Percentiles rank a stretch among this genome's conserved stretches.
phyloP scores from a whole-genome alignment of 768 basidiomycete species.

The Brasilioporus rufonigricans region DNA sequence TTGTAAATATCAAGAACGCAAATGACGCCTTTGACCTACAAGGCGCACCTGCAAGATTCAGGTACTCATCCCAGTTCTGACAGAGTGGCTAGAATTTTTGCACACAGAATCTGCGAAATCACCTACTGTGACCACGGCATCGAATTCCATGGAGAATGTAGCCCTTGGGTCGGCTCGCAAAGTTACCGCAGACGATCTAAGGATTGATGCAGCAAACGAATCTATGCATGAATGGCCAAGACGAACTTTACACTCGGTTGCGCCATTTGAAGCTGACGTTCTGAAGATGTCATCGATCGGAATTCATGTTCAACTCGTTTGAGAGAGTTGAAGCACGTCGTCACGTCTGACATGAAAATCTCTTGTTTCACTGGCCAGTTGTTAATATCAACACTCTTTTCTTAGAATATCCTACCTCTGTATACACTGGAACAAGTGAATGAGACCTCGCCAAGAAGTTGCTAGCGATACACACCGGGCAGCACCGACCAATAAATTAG shows the following conservation, averaged over 20 bases:
- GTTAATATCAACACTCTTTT: not conserved
- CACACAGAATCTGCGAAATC: not conserved
- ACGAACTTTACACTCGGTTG: conserved; percentile 63
- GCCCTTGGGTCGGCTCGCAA: conserved; percentile 49
- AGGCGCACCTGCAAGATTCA: conserved; percentile 46
- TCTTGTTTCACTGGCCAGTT: conserved; percentile 70
- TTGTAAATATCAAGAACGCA: not conserved
- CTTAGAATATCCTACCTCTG: conserved; percentile 36
- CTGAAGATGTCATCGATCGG: conserved; percentile 42
- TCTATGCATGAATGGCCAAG: not conserved
- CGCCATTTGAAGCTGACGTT: conserved; percentile 65
- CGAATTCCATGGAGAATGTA: conserved; percentile 56
- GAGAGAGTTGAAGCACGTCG: conserved; percentile 69
- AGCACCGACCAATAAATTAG: conserved; percentile 87
- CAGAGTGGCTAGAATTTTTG: not conserved
- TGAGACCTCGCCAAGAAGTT: not conserved
- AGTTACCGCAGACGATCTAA: conserved; percentile 51
- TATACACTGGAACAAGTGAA: conserved; percentile 38
- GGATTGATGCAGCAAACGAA: not conserved
- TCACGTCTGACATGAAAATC: conserved; percentile 78
- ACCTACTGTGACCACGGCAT: conserved; percentile 61
- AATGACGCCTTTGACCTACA: not conserved
- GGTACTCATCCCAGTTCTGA: conserved; percentile 64
- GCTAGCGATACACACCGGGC: conserved; percentile 56
- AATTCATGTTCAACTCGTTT: conserved; percentile 77